Evolutionary conservation across 2,329 filamentous ascomycete species (phyloP).

Genomic region (Fusarium ambrosium): DNA sequence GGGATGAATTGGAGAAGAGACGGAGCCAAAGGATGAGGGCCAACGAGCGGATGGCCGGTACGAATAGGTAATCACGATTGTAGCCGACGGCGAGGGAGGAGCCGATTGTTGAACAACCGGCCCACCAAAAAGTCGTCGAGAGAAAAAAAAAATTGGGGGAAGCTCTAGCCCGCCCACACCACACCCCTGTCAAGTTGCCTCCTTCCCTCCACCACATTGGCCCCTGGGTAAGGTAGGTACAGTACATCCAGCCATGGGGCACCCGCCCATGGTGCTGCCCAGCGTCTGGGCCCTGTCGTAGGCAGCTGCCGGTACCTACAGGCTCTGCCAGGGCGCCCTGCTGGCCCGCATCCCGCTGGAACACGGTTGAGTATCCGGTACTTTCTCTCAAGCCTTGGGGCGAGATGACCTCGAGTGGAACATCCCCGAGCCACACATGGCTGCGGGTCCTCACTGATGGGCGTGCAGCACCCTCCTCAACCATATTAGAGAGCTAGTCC

Average conservation of each 20-base stretch:
- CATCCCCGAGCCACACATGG: slow-evolving; percentile 46
- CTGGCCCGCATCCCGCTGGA: slow-evolving; percentile 30
- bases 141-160: slow-evolving; percentile 54
- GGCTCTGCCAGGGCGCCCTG: slow-evolving; percentile 26
- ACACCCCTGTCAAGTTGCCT: slow-evolving; percentile 38
- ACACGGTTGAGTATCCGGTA: slow-evolving; percentile 43
- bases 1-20: slow-evolving; percentile 41
- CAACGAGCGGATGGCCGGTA: slow-evolving; percentile 41
- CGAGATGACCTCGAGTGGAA: slow-evolving; percentile 29
- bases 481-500: slow-evolving; percentile 57
- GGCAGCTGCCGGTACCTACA: slow-evolving; percentile 40
- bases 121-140: slow-evolving; percentile 52
- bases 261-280: neutral
- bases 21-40: slow-evolving; percentile 31
- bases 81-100: slow-evolving; percentile 45
- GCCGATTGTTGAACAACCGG: slow-evolving; percentile 54
- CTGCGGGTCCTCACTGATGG: slow-evolving; percentile 41
- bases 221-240: slow-evolving; percentile 29
- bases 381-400: slow-evolving; percentile 29
- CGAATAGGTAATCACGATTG: slow-evolving; percentile 49
- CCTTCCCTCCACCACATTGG: slow-evolving; percentile 31
- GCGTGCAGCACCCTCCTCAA: slow-evolving; percentile 57
- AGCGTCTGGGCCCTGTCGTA: slow-evolving; percentile 12
- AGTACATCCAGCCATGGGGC: slow-evolving; percentile 9
- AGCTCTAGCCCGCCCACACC: slow-evolving; percentile 34